phyloP scores from a whole-genome alignment of 768 basidiomycete genomes.

The Clavaria fumosa region DNA sequence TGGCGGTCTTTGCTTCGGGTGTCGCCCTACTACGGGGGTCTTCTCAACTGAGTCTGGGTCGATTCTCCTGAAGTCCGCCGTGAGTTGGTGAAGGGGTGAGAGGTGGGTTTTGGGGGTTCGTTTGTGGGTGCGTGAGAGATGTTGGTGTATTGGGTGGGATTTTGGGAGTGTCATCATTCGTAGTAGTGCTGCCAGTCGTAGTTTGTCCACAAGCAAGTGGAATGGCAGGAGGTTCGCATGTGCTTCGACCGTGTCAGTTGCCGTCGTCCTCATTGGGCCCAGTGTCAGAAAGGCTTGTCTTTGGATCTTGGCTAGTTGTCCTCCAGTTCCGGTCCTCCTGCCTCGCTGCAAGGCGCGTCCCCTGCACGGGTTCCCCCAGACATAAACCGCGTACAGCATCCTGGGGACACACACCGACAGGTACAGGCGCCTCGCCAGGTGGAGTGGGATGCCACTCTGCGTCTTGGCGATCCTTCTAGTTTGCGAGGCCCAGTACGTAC shows the following conservation, averaged over 20 bases:
- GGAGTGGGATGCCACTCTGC: constrained; percentile 5
- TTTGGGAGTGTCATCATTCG: no score
- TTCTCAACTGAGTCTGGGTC: background rate
- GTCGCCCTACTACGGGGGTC: background rate
- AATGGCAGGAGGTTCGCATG: constrained; percentile 12
- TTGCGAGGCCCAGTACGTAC: constrained; percentile 10
- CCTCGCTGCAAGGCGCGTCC: background rate
- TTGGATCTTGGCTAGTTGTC: constrained; percentile 8
- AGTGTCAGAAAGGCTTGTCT: constrained; percentile 11
- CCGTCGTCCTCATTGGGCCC: constrained; percentile 16
- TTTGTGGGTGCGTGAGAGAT: no score
- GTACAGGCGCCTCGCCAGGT: background rate
- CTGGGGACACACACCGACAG: background rate
- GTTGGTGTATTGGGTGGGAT: no score
- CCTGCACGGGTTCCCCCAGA: background rate
- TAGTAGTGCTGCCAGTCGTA: no score
- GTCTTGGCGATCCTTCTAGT: constrained; percentile 5
- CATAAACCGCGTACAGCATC: background rate
- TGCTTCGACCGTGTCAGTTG: constrained; percentile 11
- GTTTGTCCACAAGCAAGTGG: constrained; percentile 2
- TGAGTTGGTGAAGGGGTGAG: no score
- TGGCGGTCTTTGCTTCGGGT: background rate
- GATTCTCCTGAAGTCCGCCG: no score
- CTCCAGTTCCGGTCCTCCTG: no score
- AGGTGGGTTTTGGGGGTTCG: no score